Evolutionary conservation across 116 monocot genomes (phyloP).

Genomic region (Phalaenopsis hybrid): DNA sequence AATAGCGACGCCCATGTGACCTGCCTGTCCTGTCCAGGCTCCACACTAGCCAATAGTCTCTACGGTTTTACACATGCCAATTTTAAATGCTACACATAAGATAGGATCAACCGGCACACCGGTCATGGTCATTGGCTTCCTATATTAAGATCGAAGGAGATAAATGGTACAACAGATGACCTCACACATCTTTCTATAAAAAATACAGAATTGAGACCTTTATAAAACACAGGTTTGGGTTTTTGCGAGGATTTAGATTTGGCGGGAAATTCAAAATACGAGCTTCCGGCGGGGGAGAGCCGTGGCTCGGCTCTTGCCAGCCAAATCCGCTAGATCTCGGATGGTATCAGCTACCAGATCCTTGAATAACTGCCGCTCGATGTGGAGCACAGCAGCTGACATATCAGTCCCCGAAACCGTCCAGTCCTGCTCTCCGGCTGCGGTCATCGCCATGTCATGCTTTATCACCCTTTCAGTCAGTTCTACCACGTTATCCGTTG

Average conservation of each 20-base stretch:
- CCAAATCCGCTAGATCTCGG: constrained; percentile 35
- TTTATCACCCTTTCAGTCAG: constrained; percentile 33
- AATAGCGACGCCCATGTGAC: not conserved
- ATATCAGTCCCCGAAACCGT: constrained; percentile 31
- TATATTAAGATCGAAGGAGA: too few species aligned
- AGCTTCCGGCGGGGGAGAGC: constrained; percentile 31
- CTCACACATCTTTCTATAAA: not conserved
- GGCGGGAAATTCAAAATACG: constrained; percentile 29
- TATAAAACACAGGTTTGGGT: too few species aligned
- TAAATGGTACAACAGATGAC: not conserved
- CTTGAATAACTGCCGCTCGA: constrained; percentile 71
- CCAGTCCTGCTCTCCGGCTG: constrained; percentile 21
- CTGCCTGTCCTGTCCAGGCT: not conserved
- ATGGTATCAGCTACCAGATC: constrained; percentile 69
- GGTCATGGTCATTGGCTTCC: too few species aligned
- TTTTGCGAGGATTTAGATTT: not conserved
- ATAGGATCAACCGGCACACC: too few species aligned
- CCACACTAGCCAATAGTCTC: not conserved
- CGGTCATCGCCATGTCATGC: constrained; percentile 36
- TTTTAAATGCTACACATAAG: not conserved
- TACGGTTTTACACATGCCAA: not conserved
- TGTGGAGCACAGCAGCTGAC: constrained; percentile 61
- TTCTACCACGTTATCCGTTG: constrained; percentile 47
- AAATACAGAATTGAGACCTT: too few species aligned
- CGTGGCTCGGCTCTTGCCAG: not conserved